phyloP scores from a whole-genome alignment of 768 basidiomycete species.

The Trametes maxima region DNA sequence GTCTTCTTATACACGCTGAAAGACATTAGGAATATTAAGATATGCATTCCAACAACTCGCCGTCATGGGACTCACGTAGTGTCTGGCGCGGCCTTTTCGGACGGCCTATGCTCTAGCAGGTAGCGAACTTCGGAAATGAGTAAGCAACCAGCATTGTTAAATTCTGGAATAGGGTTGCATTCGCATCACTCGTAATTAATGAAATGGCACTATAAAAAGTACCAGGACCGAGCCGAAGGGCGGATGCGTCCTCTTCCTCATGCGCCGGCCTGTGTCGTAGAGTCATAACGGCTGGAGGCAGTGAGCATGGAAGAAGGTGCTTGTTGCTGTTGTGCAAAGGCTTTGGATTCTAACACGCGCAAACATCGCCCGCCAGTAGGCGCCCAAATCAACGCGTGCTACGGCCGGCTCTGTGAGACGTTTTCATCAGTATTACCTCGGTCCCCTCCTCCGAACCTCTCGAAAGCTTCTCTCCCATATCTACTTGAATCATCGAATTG shows the following conservation, averaged over 20 bases:
- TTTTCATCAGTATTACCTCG: too few relatives aligned
- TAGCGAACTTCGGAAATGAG: slow-evolving; percentile 93
- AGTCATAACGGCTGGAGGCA: slow-evolving; percentile 43
- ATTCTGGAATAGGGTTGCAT: slow-evolving; percentile 51
- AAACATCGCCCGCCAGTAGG: slow-evolving; percentile 21
- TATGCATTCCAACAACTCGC: not conserved
- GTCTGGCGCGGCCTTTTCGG: slow-evolving; percentile 82
- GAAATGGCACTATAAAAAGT: not conserved
- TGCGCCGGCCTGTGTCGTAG: slow-evolving; percentile 65
- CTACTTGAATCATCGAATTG: not conserved
- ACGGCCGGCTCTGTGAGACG: too few relatives aligned
- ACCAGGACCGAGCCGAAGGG: slow-evolving; percentile 82
- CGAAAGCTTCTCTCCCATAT: too few relatives aligned
- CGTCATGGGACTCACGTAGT: slow-evolving; percentile 66
- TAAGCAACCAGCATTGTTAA: slow-evolving; percentile 89
- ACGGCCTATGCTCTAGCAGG: slow-evolving; percentile 71
- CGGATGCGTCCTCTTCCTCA: slow-evolving; percentile 87
- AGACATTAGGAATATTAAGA: not conserved
- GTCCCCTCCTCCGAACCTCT: too few relatives aligned
- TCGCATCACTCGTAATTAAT: not conserved
- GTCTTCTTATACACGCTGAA: slow-evolving; percentile 91
- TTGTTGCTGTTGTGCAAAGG: slow-evolving; percentile 37
- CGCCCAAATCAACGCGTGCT: not conserved
- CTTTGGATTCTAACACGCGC: slow-evolving; percentile 34
- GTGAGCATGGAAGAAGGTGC: slow-evolving; percentile 10